Base-by-base conservation (phyloP, 2,329 filamentous ascomycete genomes). In the Cryphonectria parasitica region DNA sequence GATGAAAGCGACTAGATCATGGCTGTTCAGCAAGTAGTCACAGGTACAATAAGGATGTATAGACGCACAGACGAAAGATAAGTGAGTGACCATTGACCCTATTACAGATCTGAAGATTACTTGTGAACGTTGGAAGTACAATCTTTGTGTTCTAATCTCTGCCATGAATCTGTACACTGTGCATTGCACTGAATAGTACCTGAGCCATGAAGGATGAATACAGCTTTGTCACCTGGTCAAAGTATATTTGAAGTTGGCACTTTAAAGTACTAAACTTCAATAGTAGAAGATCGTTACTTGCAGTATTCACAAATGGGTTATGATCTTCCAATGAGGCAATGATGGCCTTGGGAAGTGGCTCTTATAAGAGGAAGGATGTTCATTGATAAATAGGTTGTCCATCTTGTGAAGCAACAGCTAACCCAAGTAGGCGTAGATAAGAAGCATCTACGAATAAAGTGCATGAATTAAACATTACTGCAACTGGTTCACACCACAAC, bases 351-450 rank as follows among this genome's bases (percentile, higher is more conserved):
- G 41, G 13, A 43, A 15, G 5, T 45, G 17, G 43, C 34, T 8
- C 43, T 45, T 6, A 8, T 22, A 1, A 22, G 43, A 45, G 43
- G 43, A 25, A 54, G n/a, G 10, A 54, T 25, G 7, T 22, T 54
- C 22, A 25, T 11, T 4, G 3, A 11, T 8, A 54, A 11, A 13
- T 63, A 63, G 5, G 25, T 36, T 17, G 41, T 34, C 61, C 36
- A 58, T 11, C 61, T 43, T 41, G 61, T 6, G 19, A 39, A 39
- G 10, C 36, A 39, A 39, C 10, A 39, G 36, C 36, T 39, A 11
- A 10, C 63, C 31, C 11, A 31, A 15, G 56, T 49, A 70, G 65
- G 61, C 60, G n/a, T 60, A 52, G 64, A 45, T 41, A 41, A 49
- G 54, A 41, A 28, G 34, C 49, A 54, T 43, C 58, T 41, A 58